Conservation (phyloP, 352 stramenopile species). For the Phytophthora pistaciae region DNA sequence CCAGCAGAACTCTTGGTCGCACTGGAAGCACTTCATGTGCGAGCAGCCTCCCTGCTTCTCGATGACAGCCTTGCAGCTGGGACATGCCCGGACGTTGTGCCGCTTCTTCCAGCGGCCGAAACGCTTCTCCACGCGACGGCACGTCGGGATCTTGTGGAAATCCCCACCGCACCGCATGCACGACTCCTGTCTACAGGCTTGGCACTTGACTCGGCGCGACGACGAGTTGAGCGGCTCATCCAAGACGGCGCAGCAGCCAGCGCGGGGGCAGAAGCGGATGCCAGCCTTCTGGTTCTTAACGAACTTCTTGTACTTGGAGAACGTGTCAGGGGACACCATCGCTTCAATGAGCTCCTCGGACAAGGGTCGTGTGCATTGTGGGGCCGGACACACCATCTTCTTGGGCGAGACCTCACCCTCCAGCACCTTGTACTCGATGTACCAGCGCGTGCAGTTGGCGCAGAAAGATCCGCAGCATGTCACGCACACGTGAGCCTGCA, state of each 20-base stretch:
- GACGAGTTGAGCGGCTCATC: conserved; percentile 65
- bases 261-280: conserved; percentile 77
- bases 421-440: conserved; percentile 81
- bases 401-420: conserved; percentile 79
- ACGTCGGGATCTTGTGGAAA: conserved; percentile 65
- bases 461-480: conserved; percentile 63
- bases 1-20: conserved; percentile 89
- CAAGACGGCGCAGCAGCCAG: conserved; percentile 66
- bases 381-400: conserved; percentile 78
- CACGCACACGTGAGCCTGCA: conserved; percentile 56
- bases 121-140: conserved; percentile 69
- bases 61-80: conserved; percentile 74
- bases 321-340: conserved; percentile 53
- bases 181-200: conserved; percentile 56
- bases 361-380: conserved; percentile 61
- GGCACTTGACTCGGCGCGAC: conserved; percentile 54
- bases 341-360: conserved; percentile 61
- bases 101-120: conserved; percentile 77
- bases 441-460: conserved; percentile 69
- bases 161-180: conserved; percentile 75
- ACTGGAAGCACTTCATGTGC: conserved; percentile 90
- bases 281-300: conserved; percentile 69
- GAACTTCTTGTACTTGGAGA: conserved; percentile 76
- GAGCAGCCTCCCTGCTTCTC: conserved; percentile 88
- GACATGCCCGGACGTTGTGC: conserved; percentile 77